Conservation (phyloP, 176 grass and related monocot species). For the Carex cristatella region DNA sequence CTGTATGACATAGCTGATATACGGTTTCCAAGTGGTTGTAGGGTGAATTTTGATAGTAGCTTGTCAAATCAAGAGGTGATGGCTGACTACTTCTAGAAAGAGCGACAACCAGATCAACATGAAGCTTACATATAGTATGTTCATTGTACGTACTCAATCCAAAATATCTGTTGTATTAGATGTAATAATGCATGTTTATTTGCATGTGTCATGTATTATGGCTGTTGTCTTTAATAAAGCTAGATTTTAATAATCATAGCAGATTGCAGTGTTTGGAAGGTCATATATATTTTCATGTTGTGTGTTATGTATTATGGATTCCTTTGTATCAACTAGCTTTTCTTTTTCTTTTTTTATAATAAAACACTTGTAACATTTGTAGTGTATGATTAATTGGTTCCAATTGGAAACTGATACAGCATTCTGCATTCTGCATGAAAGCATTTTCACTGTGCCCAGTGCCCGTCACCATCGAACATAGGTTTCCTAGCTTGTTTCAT, state of each 20-base stretch:
- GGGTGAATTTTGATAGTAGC: slow-evolving; percentile 60
- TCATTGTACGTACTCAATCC: neutral
- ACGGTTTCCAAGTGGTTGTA: slow-evolving; percentile 53
- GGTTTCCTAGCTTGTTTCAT: neutral
- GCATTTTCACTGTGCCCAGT: neutral
- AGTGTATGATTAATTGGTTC: neutral
- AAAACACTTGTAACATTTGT: neutral
- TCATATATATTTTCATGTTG: neutral
- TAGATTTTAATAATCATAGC: neutral
- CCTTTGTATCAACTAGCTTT: neutral
- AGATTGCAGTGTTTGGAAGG: neutral
- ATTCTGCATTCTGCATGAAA: neutral
- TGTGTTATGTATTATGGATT: neutral
- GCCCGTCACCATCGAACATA: no score
- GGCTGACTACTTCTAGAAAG: slow-evolving; percentile 54
- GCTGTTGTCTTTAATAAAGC: neutral
- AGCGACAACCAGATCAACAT: neutral
- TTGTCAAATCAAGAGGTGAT: slow-evolving; percentile 36
- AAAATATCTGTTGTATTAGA: neutral
- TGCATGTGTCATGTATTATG: neutral
- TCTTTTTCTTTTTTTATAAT: no score
- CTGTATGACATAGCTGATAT: slow-evolving; percentile 63
- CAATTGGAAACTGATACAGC: neutral
- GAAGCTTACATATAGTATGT: neutral
- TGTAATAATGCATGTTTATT: neutral